Base-by-base conservation (phyloP, 805 yeast species). In the Kodamaea leandrae region DNA sequence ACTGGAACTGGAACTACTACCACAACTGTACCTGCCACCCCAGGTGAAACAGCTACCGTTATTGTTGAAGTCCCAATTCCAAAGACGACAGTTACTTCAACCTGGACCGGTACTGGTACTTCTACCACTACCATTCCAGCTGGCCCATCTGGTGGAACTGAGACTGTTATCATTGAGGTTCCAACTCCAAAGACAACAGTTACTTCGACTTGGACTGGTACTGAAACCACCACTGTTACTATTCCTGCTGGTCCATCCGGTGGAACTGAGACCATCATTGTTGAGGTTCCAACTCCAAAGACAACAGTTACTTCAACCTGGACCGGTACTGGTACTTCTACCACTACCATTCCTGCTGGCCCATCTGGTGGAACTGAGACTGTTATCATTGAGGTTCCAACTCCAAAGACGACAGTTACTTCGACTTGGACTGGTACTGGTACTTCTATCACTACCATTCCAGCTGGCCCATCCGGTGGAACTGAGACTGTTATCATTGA, bases 291-390 rank as follows among this genome's bases (percentile, higher is more conserved):
- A 8, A 26, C 18, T 7, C 35, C 47, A 16, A 41, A 45, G 9
- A 15, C 10, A 4, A 51, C 53, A 1, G 25, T 39, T 7, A 53
- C 57, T 9, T 16, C 43, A 8, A 40, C 51, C 4, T 27, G 46
- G 53, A 49, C 53, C 4, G 51, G 54, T n/a, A 14, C 41, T 13
- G 19, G n/a, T n/a, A 39, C 44, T 42, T n/a, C 43, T 10, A 39
- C 43, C 12, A 28, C 21, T 10, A 46, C 55, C 10, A 15, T 30
- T 12, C 17, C 45, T 12, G 45, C 41, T 4, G 16, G 39, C 3
- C 44, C 37, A 32, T n/a, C n/a, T n/a, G 41, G 39, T 9, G 45
- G 36, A 5, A 43, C 47, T 18, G 43, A 15, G 12, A 43, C 47
- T 4, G 43, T 40, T 12, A 25, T 40, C n/a, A 25, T 43, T 19